Percentiles rank a stretch among this genome's conserved stretches.
Conservation (phyloP, 2,329 filamentous ascomycete genomes). For the Cladophialophora chaetospira region DNA sequence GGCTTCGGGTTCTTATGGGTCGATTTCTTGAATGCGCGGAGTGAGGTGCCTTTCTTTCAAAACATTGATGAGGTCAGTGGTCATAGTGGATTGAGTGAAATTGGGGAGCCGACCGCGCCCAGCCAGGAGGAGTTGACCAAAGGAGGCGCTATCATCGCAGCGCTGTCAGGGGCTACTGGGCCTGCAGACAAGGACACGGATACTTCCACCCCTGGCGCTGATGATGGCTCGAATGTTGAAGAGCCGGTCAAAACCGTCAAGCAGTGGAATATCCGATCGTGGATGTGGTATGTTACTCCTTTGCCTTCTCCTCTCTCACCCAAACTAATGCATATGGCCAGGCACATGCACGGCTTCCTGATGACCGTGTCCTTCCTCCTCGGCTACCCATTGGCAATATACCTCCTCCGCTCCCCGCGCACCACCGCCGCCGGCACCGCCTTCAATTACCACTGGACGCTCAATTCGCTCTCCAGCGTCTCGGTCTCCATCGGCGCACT, state of each 20-base stretch:
- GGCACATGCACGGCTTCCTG: slow-evolving; percentile 38
- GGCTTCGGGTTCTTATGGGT: slow-evolving; percentile 33
- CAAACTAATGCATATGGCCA: slow-evolving; percentile 9
- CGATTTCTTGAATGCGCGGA: slow-evolving; percentile 29
- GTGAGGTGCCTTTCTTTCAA: slow-evolving; percentile 29
- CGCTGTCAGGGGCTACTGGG: neutral
- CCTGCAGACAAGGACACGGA: neutral
- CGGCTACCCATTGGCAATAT: slow-evolving; percentile 40
- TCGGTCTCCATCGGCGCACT: slow-evolving; percentile 43
- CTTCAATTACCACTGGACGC: slow-evolving; percentile 45
- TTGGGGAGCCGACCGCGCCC: slow-evolving; percentile 25
- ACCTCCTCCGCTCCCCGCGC: slow-evolving; percentile 43
- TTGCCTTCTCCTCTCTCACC: slow-evolving; percentile 33
- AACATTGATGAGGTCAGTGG: slow-evolving; percentile 28
- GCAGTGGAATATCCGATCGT: slow-evolving; percentile 27
- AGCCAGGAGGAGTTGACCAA: slow-evolving; percentile 30
- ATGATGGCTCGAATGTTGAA: slow-evolving; percentile 29
- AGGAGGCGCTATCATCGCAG: slow-evolving; percentile 25
- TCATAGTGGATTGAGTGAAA: slow-evolving; percentile 31
- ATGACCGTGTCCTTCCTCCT: slow-evolving; percentile 41
- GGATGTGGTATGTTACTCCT: slow-evolving; percentile 29
- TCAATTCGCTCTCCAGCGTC: slow-evolving; percentile 42
- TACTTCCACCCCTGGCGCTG: slow-evolving; percentile 19
- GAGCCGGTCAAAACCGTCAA: slow-evolving; percentile 27
- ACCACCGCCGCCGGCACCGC: slow-evolving; percentile 32